Conservation (phyloP, 768 basidiomycete species). For the Naematelia aurantialba region DNA sequence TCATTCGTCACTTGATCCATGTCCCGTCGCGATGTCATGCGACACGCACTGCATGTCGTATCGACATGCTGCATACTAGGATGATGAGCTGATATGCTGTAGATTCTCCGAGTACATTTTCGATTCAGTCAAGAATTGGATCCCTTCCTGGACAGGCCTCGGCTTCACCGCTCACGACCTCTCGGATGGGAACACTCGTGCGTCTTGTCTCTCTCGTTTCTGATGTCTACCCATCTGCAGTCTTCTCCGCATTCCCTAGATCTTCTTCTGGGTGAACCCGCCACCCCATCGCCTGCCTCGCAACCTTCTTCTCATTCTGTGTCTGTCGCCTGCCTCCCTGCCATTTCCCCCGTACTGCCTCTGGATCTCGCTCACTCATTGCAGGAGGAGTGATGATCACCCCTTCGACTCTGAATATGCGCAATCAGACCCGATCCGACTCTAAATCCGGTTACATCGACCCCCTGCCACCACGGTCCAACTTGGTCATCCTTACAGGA, state of each 20-base stretch:
- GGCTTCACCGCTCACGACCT: conserved; percentile 48
- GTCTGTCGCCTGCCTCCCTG: no score
- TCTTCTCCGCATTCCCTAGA: no score
- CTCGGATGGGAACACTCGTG: conserved; percentile 51
- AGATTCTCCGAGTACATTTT: conserved; percentile 52
- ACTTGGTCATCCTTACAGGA: conserved; percentile 63
- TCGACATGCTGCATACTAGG: not conserved
- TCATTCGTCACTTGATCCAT: no score
- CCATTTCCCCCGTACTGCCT: no score
- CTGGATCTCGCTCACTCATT: no score
- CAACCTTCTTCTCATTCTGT: no score
- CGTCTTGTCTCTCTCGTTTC: conserved; percentile 4
- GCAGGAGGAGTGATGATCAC: conserved; percentile 54
- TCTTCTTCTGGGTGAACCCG: no score
- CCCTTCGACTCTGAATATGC: conserved; percentile 61
- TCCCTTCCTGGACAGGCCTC: conserved; percentile 48
- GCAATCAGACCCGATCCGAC: conserved; percentile 65
- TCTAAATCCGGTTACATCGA: conserved; percentile 66
- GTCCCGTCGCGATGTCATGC: no score
- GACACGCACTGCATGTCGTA: no score
- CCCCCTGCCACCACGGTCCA: conserved; percentile 60
- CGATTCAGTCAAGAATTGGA: conserved; percentile 60
- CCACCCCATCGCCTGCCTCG: no score
- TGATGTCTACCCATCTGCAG: no score
- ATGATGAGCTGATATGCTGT: not conserved